Conservation (phyloP, 306 rosid species). For the Dryas octopetala region DNA sequence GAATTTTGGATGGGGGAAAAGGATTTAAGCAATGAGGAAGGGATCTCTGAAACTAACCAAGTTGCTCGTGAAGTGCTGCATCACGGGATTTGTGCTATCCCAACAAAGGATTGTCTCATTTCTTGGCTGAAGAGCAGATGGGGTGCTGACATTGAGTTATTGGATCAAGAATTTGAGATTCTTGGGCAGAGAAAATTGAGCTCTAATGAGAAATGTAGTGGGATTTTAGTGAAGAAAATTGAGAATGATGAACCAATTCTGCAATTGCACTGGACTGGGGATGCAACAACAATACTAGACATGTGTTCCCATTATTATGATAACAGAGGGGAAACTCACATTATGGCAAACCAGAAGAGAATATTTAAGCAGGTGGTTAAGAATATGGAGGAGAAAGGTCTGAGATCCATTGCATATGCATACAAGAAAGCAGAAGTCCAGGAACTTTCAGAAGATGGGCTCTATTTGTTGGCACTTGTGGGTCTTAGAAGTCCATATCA, state of each 20-base stretch:
- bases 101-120: slow-evolving; percentile 14
- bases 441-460: slow-evolving; percentile 39
- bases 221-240: slow-evolving; percentile 33
- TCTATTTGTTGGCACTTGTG: slow-evolving; percentile 47
- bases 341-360: slow-evolving; percentile 31
- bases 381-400: slow-evolving; percentile 45
- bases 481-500: slow-evolving; percentile 39
- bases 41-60: slow-evolving; percentile 4
- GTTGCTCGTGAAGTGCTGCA: slow-evolving; percentile 28
- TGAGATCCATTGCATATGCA: slow-evolving; percentile 61
- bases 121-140: slow-evolving; percentile 26
- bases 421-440: slow-evolving; percentile 25
- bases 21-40: slow-evolving; percentile 27
- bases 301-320: slow-evolving; percentile 57
- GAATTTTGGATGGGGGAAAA: slow-evolving; percentile 43
- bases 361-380: slow-evolving; percentile 24
- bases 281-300: slow-evolving; percentile 47
- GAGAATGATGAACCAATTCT: slow-evolving; percentile 18
- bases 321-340: slow-evolving; percentile 32
- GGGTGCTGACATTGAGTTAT: not conserved
- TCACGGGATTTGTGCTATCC: slow-evolving; percentile 36
- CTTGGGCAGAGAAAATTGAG: slow-evolving; percentile 23
- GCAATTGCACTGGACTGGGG: slow-evolving; percentile 58
- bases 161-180: not conserved
- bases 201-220: slow-evolving; percentile 28